These are phyloP conservation scores for Lyophyllum semitale DNA, from an alignment of 768 basidiomycete genomes.

Conservation along the genomic window DNA sequence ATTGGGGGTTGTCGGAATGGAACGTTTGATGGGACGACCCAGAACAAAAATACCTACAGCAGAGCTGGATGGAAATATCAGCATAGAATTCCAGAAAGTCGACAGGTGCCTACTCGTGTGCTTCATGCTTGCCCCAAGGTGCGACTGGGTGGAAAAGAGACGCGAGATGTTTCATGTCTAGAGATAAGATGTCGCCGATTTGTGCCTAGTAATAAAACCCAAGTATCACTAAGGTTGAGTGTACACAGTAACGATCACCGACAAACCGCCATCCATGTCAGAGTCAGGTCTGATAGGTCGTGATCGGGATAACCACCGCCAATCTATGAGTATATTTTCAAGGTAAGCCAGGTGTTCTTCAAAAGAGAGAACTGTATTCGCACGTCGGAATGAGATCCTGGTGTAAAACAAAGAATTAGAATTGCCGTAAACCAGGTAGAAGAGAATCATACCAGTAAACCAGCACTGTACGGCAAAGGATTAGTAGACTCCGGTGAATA, in stretches of 20 bases:
- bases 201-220: slow-evolving; percentile 45
- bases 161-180: slow-evolving; percentile 56
- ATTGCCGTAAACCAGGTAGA: neutral
- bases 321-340: slow-evolving; percentile 38
- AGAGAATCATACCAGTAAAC: slow-evolving; percentile 57
- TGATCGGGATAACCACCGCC: slow-evolving; percentile 72
- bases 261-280: slow-evolving; percentile 67
- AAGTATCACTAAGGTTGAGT: neutral
- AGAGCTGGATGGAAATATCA: slow-evolving; percentile 36
- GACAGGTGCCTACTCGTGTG: slow-evolving; percentile 56
- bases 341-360: neutral
- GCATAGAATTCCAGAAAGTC: neutral
- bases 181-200: slow-evolving; percentile 52
- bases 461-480: slow-evolving; percentile 50
- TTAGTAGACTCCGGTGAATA: neutral
- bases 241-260: neutral
- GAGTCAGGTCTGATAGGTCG: slow-evolving; percentile 65
- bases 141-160: slow-evolving; percentile 51
- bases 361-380: neutral
- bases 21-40: slow-evolving; percentile 44
- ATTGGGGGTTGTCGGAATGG: slow-evolving; percentile 45
- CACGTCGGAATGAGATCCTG: slow-evolving; percentile 46
- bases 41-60: slow-evolving; percentile 55
- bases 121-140: slow-evolving; percentile 61
- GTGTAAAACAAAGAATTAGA: neutral